phyloP scores from a whole-genome alignment of 1,284 basidiomycete genomes.

The Pyrrhoderma noxium region DNA sequence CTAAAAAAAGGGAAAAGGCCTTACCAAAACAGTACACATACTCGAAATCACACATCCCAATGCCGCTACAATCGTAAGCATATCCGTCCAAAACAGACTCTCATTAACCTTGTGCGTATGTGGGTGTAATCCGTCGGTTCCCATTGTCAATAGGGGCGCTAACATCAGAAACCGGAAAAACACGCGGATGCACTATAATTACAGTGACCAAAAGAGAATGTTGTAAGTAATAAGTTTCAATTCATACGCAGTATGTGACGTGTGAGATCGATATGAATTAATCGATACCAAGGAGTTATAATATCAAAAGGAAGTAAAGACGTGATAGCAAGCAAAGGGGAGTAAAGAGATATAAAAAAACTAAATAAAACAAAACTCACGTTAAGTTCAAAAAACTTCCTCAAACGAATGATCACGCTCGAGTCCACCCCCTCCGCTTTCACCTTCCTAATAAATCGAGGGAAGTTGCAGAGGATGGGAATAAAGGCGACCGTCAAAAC shows the following conservation, averaged over 20 bases:
- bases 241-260: no score
- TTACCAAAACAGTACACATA: slow-evolving; percentile 62
- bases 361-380: slow-evolving; percentile 33
- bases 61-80: slow-evolving; percentile 49
- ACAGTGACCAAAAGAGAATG: no score
- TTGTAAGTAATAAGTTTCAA: no score
- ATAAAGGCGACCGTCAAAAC: slow-evolving; percentile 62
- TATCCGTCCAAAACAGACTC: slow-evolving; percentile 46
- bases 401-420: slow-evolving; percentile 56
- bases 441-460: slow-evolving; percentile 52
- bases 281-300: no score
- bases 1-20: slow-evolving; percentile 20
- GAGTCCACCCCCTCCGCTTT: slow-evolving; percentile 53
- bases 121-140: slow-evolving; percentile 54
- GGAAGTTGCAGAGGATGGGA: slow-evolving; percentile 63
- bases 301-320: no score
- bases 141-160: slow-evolving; percentile 54
- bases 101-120: slow-evolving; percentile 60
- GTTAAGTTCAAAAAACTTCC: slow-evolving; percentile 73
- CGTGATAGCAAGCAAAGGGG: no score
- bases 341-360: slow-evolving; percentile 1
- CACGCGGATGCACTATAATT: slow-evolving; percentile 52
- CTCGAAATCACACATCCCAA: slow-evolving; percentile 62
- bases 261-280: no score
- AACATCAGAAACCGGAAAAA: slow-evolving; percentile 64